phyloP scores from a whole-genome alignment of 257 asterid genomes.

The Perilla frutescens region DNA sequence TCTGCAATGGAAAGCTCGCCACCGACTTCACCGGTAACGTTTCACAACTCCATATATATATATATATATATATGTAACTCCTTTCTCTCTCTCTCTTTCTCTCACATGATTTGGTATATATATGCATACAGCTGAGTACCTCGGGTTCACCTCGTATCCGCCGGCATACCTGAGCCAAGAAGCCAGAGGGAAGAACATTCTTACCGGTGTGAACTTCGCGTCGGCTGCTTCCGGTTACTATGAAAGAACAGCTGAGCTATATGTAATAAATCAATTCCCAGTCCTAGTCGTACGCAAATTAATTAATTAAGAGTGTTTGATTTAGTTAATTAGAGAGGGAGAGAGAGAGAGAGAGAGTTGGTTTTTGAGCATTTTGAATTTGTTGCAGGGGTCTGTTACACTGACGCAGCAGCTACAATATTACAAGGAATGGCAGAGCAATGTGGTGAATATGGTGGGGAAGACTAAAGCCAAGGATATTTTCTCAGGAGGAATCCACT shows the following conservation, averaged over 20 bases:
- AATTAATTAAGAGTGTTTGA: too few relatives aligned
- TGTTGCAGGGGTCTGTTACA: constrained; percentile 66
- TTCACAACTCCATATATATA: background rate
- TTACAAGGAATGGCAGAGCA: constrained; percentile 72
- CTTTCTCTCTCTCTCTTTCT: background rate
- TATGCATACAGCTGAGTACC: constrained; percentile 64
- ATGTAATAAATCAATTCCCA: constrained; percentile 39
- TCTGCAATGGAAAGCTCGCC: constrained; percentile 92
- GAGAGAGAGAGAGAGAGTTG: background rate
- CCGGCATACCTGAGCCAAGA: constrained; percentile 80
- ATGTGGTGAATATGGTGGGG: constrained; percentile 68
- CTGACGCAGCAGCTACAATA: constrained; percentile 60
- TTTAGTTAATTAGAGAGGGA: too few relatives aligned
- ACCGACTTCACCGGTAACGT: constrained; percentile 74
- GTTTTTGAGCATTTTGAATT: background rate
- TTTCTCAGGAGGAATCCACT: constrained; percentile 70
- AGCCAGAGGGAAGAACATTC: constrained; percentile 57
- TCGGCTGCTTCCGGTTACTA: constrained; percentile 94
- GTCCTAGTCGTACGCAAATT: background rate
- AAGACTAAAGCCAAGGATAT: constrained; percentile 52
- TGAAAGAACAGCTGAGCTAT: constrained; percentile 66
- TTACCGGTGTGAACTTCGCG: constrained; percentile 78
- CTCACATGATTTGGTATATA: background rate
- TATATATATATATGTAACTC: too few relatives aligned
- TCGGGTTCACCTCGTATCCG: constrained; percentile 78